Conservation (phyloP, 2,329 filamentous ascomycete genomes). For the Scedosporium apiospermum region DNA sequence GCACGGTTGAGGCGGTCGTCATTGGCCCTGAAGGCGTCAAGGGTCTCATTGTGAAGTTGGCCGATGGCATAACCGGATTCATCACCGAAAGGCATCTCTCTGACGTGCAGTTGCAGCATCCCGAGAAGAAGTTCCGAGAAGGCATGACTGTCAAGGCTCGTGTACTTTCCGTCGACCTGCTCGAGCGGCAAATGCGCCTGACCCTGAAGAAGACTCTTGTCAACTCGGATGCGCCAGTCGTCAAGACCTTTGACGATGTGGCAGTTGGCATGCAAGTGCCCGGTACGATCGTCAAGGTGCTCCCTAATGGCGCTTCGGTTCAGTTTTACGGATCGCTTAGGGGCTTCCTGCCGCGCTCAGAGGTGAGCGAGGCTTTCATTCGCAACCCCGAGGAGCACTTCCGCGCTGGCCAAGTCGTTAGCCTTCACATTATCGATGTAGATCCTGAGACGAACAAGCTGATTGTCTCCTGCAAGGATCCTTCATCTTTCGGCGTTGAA, state of each 20-base stretch:
- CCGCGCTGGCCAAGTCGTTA: conserved; percentile 80
- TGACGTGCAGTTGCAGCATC: conserved; percentile 79
- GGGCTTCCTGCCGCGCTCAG: conserved; percentile 83
- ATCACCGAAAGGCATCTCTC: conserved; percentile 83
- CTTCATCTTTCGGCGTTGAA: conserved; percentile 62
- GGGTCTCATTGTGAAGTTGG: conserved; percentile 73
- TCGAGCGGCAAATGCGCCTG: conserved; percentile 70
- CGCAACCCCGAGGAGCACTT: conserved; percentile 85
- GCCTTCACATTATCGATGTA: conserved; percentile 76
- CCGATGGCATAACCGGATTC: conserved; percentile 80
- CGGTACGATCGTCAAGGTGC: conserved; percentile 78
- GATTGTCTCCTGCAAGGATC: conserved; percentile 88
- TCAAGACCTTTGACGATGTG: conserved; percentile 69
- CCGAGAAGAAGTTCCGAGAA: conserved; percentile 91
- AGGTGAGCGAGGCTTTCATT: conserved; percentile 98
- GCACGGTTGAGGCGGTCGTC: conserved; percentile 75
- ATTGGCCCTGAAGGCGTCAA: conserved; percentile 68
- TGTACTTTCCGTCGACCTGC: conserved; percentile 69
- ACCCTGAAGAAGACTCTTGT: conserved; percentile 93
- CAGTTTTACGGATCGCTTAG: conserved; percentile 82
- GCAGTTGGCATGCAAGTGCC: conserved; percentile 66
- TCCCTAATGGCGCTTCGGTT: conserved; percentile 71
- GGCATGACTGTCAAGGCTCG: conserved; percentile 76
- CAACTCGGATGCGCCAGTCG: conserved; percentile 74
- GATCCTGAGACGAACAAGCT: conserved; percentile 62